A percentile compares a stretch with the other conserved stretches of the same genome.
Conservation (phyloP, 177 flowering plant species). For the Telopea speciosissima region DNA sequence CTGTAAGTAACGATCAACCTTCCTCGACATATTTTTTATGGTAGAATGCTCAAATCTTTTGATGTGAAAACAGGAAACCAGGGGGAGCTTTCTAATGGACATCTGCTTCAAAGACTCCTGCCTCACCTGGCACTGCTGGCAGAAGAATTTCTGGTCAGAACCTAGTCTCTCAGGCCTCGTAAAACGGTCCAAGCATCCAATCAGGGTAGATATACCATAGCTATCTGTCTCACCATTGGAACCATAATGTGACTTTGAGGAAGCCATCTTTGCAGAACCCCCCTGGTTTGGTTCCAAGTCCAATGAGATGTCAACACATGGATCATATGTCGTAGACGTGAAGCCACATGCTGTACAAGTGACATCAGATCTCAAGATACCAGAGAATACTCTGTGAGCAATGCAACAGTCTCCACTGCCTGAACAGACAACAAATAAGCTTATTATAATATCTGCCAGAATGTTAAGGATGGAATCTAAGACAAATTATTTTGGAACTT, state of each 20-base stretch:
- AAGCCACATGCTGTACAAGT: slow-evolving; percentile 66
- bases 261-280: slow-evolving; percentile 30
- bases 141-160: slow-evolving; percentile 81
- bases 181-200: slow-evolving; percentile 79
- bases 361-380: slow-evolving; percentile 64
- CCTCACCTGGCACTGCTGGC: slow-evolving; percentile 80
- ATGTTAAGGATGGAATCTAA: neutral
- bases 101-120: slow-evolving; percentile 91
- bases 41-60: slow-evolving; percentile 92
- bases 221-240: slow-evolving; percentile 42
- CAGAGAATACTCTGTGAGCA: slow-evolving; percentile 73
- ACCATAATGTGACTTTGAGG: slow-evolving; percentile 38
- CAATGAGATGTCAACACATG: slow-evolving; percentile 65
- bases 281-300: slow-evolving; percentile 53
- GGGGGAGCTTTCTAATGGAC: slow-evolving; percentile 83
- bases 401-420: slow-evolving; percentile 66
- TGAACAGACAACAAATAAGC: slow-evolving; percentile 27
- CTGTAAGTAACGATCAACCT: slow-evolving; percentile 78
- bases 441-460: slow-evolving; percentile 9
- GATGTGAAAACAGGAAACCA: slow-evolving; percentile 88
- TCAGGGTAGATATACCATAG: slow-evolving; percentile 52
- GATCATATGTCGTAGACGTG: slow-evolving; percentile 70
- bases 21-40: slow-evolving; percentile 65
- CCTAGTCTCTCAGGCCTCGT: slow-evolving; percentile 86
- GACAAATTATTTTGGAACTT: neutral